Percentiles rank a stretch among this genome's conserved stretches.
Conservation (phyloP, 1,284 basidiomycete species). For the Cryptococcus sp. region DNA sequence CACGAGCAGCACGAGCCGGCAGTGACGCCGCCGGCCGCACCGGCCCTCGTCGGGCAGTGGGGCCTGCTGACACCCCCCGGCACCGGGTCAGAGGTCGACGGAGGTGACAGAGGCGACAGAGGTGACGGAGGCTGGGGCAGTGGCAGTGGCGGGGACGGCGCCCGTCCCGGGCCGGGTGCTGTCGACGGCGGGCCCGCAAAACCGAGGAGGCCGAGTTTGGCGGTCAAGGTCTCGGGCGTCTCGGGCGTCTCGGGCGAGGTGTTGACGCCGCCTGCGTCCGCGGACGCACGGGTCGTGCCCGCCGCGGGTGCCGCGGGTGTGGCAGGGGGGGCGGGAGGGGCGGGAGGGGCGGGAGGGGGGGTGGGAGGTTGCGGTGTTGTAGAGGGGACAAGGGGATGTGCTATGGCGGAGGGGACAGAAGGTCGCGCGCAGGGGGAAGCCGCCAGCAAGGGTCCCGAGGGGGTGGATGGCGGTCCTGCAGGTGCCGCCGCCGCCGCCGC, state of each 20-base stretch:
- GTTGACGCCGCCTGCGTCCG: not conserved
- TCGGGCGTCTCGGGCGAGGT: conserved; percentile 7
- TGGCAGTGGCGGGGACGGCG: no score
- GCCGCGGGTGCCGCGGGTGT: conserved; percentile 2
- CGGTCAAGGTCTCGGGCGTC: conserved; percentile 7
- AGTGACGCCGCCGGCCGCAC: not conserved
- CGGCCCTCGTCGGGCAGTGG: not conserved
- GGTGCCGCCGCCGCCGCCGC: not conserved
- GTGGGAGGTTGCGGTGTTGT: no score
- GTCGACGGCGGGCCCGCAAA: not conserved
- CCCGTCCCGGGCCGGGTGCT: no score
- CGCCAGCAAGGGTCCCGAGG: no score
- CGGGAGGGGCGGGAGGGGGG: no score
- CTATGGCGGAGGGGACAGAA: no score
- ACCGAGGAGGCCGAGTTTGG: not conserved
- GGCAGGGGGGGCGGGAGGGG: no score
- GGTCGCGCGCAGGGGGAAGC: conserved; percentile 6
- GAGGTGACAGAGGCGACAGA: no score
- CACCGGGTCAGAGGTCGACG: not conserved
- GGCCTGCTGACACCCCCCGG: not conserved
- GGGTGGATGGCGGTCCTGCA: not conserved
- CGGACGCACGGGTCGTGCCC: not conserved
- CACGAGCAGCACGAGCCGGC: not conserved
- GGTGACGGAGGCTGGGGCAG: no score
- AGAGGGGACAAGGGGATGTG: no score